Evolutionary conservation across 2,329 filamentous ascomycete genomes (phyloP), one percentile per base, ranked within the genome.

Genomic region (Botrytis cinerea): DNA sequence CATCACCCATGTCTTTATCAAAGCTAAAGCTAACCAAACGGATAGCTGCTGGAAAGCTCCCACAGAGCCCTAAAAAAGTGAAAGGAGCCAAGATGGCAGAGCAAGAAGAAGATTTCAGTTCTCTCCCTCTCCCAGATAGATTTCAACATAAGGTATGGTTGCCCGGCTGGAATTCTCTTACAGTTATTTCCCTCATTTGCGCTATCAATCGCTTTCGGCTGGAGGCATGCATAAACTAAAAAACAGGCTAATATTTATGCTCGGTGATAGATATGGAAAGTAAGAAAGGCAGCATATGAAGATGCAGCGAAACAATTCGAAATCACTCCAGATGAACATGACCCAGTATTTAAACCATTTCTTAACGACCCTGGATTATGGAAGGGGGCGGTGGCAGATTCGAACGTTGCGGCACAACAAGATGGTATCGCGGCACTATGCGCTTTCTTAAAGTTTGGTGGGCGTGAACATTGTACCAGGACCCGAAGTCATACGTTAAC

Each of bases 341-440:
- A 97, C 81, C 91, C 94, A 20, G 91, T 91, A 51, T 98, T 99
- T 79, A 88, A 90, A 78, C 94, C 95, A 1, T 99, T 98, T 80
- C 84, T 96, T 75, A 90, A 92, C 81, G 96, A 99, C 78, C 87
- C 94, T 0, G 85, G 90, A 75, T 82, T 99, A 75, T 98, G 94
- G 95, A 98, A 98, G 82, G 91, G 90, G 51, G 96, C 95, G 1
- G 95, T 96, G 10, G 90, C 91, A 78, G 96, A 99, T 83, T 96
- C 95, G 72, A 99, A 99, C 80, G 96, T 99, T 74, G 96, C 95
- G 28, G 96, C 97, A 48, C 96, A 99, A 82, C 92, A 97, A 83
- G 97, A 99, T 78, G 96, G 93, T 75, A 89, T 99, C 66, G 90
- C 89, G 66, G 92, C 95, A 54, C 89, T 97, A 79, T 97, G 94